Evolutionary conservation across 2,329 filamentous ascomycete species (phyloP), one percentile per base, ranked within the genome.

Genomic region (Fusarium sambucinum): DNA sequence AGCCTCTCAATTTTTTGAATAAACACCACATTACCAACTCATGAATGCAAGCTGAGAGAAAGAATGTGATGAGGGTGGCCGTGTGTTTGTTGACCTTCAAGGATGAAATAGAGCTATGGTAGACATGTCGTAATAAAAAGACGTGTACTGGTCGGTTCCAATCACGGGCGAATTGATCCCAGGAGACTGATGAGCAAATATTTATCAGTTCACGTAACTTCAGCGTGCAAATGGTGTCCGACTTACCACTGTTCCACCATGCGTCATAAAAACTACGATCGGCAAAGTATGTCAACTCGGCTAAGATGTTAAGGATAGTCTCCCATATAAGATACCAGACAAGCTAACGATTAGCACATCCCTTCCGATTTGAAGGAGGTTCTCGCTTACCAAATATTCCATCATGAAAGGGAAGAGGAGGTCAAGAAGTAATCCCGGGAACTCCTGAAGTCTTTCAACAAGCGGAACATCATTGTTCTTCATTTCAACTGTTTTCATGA

Each of bases 291-390:
- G 91, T 94, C 56, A 94, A 76, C 77, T 95, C 92, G 6, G 91
- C 92, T 23, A 94, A 82, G 16, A 92, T 86, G 76, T 94, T 94
- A 63, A 94, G 82, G 35, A 90, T 86, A 5, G 87, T 88, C 77
- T 91, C 89, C 92, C 92, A 95, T 68, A 94, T 94, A 29, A 95
- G 85, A 76, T 94, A 94, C 90, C 92, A 95, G 0, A 88, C 85
- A 59, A 93, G 84, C 80, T 83, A 51, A 21, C 14, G 33, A 6
- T 27, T 29, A 72, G 56, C 37, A 37, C 32, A 29, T n/a, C n/a
- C 14, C 9, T 11, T 19, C 14, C n/a, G 37, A 30, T 14, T 29
- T 16, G 12, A 5, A n/a, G 1, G 29, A 21, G 14, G 11, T 3
- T 23, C 52, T 10, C 25, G 25, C 78, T 67, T 68, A 84, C 81